phyloP scores from a whole-genome alignment of 768 basidiomycete genomes.

The Kwoniella pini region DNA sequence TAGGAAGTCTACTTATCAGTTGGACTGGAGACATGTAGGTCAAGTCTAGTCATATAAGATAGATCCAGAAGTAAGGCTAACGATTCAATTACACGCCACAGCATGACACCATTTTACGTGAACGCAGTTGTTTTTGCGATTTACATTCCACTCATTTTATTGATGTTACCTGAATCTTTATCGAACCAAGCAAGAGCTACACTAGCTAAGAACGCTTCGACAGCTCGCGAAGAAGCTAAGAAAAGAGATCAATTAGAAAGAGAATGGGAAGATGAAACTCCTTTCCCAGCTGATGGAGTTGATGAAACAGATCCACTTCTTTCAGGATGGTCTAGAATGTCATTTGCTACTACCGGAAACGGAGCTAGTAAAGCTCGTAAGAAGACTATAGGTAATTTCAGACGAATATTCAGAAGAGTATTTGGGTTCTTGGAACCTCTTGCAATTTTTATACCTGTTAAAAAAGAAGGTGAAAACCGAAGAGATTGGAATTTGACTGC shows the following conservation, averaged over 20 bases:
- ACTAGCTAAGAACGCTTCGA: conserved; percentile 36
- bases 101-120: conserved; percentile 71
- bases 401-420: conserved; percentile 52
- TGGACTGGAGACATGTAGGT: conserved; percentile 57
- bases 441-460: conserved; percentile 67
- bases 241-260: conserved; percentile 42
- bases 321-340: conserved; percentile 39
- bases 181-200: conserved; percentile 58
- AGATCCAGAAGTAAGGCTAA: not conserved
- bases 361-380: conserved; percentile 28
- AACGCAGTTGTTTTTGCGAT: conserved; percentile 61
- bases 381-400: conserved; percentile 41
- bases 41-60: not conserved
- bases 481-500: conserved; percentile 75
- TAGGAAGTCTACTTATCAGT: conserved; percentile 67
- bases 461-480: conserved; percentile 51
- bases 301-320: conserved; percentile 19
- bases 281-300: not conserved
- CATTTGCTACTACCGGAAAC: conserved; percentile 1
- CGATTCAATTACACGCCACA: not conserved
- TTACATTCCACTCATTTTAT: conserved; percentile 64
- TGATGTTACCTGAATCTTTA: conserved; percentile 66
- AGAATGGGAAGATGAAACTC: conserved; percentile 49
- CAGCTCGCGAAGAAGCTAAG: conserved; percentile 26
- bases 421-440: conserved; percentile 66